Percentiles rank a stretch among this genome's conserved stretches.
These are phyloP conservation scores for Pichia sp. DNA, from an alignment of 1,139 yeast genomes.

Conservation along the genomic window DNA sequence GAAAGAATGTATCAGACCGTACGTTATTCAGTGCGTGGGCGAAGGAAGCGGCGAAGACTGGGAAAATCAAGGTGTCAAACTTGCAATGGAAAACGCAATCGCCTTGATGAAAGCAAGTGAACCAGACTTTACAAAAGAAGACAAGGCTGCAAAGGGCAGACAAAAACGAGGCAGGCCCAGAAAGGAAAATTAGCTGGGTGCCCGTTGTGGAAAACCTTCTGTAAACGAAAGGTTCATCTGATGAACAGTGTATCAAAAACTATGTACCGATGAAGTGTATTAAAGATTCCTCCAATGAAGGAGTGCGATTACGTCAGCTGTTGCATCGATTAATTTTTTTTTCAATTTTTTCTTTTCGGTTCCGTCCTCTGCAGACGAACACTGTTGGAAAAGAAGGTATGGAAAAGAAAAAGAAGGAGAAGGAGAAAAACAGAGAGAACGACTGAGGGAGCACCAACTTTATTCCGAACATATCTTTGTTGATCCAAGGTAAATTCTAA, in stretches of 20 bases:
- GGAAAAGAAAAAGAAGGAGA: neutral
- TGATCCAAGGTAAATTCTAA: too few species aligned
- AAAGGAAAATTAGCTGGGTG: neutral
- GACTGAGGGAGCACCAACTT: too few species aligned
- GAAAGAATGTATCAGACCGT: conserved; percentile 69
- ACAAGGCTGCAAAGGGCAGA: neutral
- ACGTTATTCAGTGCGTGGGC: conserved; percentile 11
- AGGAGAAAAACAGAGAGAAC: neutral
- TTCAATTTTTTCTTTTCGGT: neutral
- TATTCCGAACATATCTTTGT: too few species aligned
- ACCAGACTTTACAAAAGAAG: conserved; percentile 1
- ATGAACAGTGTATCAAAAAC: neutral
- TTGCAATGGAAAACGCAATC: conserved; percentile 19
- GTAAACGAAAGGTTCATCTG: neutral
- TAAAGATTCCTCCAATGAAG: neutral
- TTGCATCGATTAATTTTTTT: neutral
- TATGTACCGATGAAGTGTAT: neutral
- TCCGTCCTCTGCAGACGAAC: neutral
- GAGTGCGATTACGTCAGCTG: neutral
- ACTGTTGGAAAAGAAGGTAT: neutral
- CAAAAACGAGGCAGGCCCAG: conserved; percentile 7
- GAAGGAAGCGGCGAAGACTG: conserved; percentile 60
- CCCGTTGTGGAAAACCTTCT: neutral
- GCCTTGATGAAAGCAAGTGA: conserved; percentile 6
- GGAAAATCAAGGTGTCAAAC: conserved; percentile 20